A percentile compares a stretch with the other conserved stretches of the same genome.
phyloP scores from a whole-genome alignment of 345 rosid species.

The Citrus trifoliata region DNA sequence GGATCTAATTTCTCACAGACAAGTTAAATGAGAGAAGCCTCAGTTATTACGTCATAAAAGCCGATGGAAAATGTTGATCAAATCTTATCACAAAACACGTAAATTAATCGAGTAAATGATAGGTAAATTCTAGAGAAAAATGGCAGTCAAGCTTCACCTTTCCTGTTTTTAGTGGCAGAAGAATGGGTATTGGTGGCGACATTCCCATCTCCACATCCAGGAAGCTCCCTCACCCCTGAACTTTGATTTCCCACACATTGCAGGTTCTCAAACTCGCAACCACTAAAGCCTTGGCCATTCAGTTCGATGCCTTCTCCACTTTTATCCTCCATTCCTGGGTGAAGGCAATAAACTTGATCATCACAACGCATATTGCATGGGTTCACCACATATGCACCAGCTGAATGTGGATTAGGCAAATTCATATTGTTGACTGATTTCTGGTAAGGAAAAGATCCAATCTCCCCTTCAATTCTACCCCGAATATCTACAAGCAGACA shows the following conservation, averaged over 20 bases:
- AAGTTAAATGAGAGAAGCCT: neutral
- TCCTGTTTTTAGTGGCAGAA: slow-evolving; percentile 54
- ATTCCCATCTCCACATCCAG: slow-evolving; percentile 43
- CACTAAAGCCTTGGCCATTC: slow-evolving; percentile 47
- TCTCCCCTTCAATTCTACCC: slow-evolving; percentile 97
- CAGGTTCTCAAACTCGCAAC: slow-evolving; percentile 66
- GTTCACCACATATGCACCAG: slow-evolving; percentile 63
- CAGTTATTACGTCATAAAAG: neutral
- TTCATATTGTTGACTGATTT: slow-evolving; percentile 43
- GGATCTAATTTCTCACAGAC: neutral
- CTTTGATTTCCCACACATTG: slow-evolving; percentile 64
- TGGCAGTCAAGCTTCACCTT: slow-evolving; percentile 47
- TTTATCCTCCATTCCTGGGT: slow-evolving; percentile 45
- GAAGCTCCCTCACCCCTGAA: slow-evolving; percentile 41
- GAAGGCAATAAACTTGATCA: slow-evolving; percentile 70
- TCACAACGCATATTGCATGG: slow-evolving; percentile 77
- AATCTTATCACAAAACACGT: neutral
- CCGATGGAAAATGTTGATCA: neutral
- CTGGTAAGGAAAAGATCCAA: slow-evolving; percentile 94
- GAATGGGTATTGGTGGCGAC: slow-evolving; percentile 34
- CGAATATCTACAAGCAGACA: slow-evolving; percentile 94
- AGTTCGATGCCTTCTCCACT: slow-evolving; percentile 42
- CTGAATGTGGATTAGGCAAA: slow-evolving; percentile 31
- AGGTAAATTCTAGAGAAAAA: neutral
- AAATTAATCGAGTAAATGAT: neutral